Evolutionary conservation across 441 rosid species (phyloP), one percentile per base, ranked within the genome.

Genomic region (Erodium chrysanthum): DNA sequence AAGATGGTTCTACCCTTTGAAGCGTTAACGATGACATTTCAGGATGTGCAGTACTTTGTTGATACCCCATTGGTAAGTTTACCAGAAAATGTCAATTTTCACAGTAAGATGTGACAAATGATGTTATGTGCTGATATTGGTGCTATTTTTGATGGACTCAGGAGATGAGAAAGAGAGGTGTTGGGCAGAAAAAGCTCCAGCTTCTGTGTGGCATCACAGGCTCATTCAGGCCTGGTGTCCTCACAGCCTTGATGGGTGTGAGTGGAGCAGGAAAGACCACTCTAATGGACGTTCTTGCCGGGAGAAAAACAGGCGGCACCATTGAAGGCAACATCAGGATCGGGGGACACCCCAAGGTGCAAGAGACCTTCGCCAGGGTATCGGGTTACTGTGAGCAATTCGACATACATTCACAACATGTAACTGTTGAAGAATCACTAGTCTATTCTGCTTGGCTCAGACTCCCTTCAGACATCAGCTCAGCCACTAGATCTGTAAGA

Each of bases 251-350:
- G 68, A 86, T 88, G 90, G 94, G 90, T 15, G 90, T 84, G 20
- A 88, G 88, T 71, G 93, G 93, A 54, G 90, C 93, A 12, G 94
- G 93, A 10, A 88, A 88, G 75, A 88, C 93, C 33, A 87, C 90
- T 18, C 85, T 85, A 23, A 68, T 88, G 84, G 93, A 88, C 70
- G 90, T 88, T 78, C 84, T 88, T 54, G 68, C 85, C 0, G 90
- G 94, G 65, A 80, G 94, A 65, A 88, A 88, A 77, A 88, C 86
- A 2, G 81, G 83, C 0, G 90, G 94, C 8, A 67, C 54, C 15
- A 86, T 86, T 4, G 76, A 82, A 69, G 94, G 94, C 61, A 86
- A 84, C 15, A 84, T 88, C 33, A 83, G 74, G 67, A 75, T 86
- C 54, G 83, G 83, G 0, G 90, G 89, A 21, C 86, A 78, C 68